Base-by-base conservation (phyloP, 1,284 basidiomycete species). In the Ganoderma sp. region DNA sequence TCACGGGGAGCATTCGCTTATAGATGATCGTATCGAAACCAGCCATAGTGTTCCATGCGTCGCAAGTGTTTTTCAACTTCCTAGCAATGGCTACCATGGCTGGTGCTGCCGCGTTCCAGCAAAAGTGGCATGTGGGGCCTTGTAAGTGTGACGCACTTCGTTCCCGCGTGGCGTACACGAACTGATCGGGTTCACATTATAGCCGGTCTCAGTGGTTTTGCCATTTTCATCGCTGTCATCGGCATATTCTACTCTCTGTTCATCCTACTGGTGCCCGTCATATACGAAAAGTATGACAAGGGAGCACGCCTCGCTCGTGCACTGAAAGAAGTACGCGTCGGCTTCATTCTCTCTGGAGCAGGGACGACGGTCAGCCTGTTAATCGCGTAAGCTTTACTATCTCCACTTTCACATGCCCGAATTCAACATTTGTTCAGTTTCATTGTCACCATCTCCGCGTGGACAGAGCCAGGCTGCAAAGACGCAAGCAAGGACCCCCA, bases 51-150 rank as follows among this genome's bases (percentile, higher is more conserved):
- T 89, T 90, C 78, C 87, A 92, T 78, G 79, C 85, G 28, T 88
- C 85, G 1, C 90, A 96, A 83, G 85, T 88, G 65, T 95, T 97
- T 84, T 94, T 96, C 87, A 91, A 92, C 77, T 96, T 97, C 77
- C 84, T 97, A 59, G 89, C 93, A 12, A 91, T 96, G 88, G 92
- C 90, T 65, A 95, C 93, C 76, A 95, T 94, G 75, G 95, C 91
- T 4, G 91, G 91, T 72, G 91, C 95, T 2, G 95, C 95, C 0
- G 84, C 84, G 25, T 97, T 97, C 78, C 95, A 97, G 74, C 89
- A 91, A 6, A 91, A 92, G 74, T 95, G 88, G 88, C 74, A 82
- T 22, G 86, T 96, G 52, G 92, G 92, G 3, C 93, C 94, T 64
- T 96, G 95, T 96, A 76, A 76, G 94, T 88, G 10, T 48, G 34